These are phyloP conservation scores for Acanthamoeba healyi DNA, from an alignment of 208 protist species.

Conservation along the genomic window DNA sequence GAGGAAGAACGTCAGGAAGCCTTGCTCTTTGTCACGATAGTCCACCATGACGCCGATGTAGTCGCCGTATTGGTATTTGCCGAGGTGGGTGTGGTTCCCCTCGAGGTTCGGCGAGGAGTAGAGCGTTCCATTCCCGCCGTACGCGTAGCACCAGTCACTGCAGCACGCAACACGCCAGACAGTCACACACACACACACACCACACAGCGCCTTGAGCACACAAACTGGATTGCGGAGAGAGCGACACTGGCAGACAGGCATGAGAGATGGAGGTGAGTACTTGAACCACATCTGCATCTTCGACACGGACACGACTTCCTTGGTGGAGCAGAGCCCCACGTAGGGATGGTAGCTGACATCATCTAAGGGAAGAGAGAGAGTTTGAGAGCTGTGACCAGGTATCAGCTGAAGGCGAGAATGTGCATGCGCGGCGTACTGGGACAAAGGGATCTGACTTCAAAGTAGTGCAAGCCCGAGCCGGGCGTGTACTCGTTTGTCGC, in stretches of 20 bases:
- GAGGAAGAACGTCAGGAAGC: not conserved
- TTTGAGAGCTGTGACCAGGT: not conserved
- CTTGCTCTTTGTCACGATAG: not conserved
- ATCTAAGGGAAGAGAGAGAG: not conserved
- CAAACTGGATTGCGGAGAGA: not conserved
- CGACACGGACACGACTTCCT: not conserved
- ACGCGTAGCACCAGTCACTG: conserved; percentile 9
- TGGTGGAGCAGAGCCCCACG: not conserved
- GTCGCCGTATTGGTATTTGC: not conserved
- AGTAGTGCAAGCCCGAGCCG: conserved; percentile 6
- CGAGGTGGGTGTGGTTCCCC: not conserved
- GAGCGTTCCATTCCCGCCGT: conserved; percentile 2
- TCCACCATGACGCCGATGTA: not conserved
- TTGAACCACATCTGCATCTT: not conserved
- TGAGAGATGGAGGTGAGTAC: not conserved
- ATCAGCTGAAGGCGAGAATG: not conserved
- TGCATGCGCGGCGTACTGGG: not conserved
- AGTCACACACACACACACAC: no score
- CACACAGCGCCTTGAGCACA: no score
- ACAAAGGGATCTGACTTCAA: not conserved
- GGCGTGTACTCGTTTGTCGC: not conserved
- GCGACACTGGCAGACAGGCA: no score
- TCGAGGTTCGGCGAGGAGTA: not conserved
- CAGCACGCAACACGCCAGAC: no score
- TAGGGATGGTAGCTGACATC: not conserved